phyloP scores from a whole-genome alignment of 306 rosid genomes.

The Styphnolobium japonicum region DNA sequence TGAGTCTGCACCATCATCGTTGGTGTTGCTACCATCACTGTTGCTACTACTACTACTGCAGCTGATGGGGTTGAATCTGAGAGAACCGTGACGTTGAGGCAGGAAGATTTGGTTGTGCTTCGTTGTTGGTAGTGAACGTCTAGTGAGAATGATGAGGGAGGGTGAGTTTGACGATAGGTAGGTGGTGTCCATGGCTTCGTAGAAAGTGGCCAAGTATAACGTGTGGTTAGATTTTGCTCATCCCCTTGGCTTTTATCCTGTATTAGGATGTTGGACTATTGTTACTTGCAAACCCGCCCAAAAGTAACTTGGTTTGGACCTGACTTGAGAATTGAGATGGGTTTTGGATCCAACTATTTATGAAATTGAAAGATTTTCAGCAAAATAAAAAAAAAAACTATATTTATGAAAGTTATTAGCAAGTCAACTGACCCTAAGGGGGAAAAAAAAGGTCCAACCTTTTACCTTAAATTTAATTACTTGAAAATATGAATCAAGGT shows the following conservation, averaged over 20 bases:
- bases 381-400: too few species aligned
- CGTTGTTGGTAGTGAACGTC: conserved; percentile 13
- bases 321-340: not conserved
- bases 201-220: not conserved
- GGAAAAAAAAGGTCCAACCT: too few species aligned
- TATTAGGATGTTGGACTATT: too few species aligned
- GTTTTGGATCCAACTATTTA: not conserved
- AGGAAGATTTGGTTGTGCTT: conserved; percentile 14
- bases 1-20: conserved; percentile 9
- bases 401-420: too few species aligned
- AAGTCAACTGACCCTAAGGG: too few species aligned
- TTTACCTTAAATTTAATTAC: too few species aligned
- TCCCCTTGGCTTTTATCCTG: conserved; percentile 9
- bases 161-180: conserved; percentile 51
- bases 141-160: conserved; percentile 34
- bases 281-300: not conserved
- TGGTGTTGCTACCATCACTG: conserved; percentile 1
- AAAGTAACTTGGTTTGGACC: not conserved
- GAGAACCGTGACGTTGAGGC: conserved; percentile 12
- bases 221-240: conserved; percentile 37
- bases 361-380: not conserved
- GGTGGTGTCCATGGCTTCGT: conserved; percentile 46
- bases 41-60: conserved; percentile 32
- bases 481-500: too few species aligned
- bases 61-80: conserved; percentile 35